Evolutionary conservation across 768 basidiomycete genomes (phyloP), one percentile per base, ranked within the genome.

Genomic region (Suillus subaureus): DNA sequence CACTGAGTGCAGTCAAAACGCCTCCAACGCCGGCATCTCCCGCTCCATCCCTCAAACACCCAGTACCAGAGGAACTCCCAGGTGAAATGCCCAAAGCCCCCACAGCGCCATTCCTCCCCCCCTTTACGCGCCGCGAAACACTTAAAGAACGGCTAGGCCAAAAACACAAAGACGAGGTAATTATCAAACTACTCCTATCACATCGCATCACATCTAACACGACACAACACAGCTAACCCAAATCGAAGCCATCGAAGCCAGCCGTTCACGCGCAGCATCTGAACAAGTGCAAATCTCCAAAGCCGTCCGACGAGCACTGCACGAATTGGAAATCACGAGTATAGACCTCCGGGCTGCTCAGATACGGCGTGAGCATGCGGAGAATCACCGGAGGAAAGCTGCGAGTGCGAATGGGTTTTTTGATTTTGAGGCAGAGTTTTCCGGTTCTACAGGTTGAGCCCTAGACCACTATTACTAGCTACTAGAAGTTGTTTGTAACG

Each of bases 321-420:
- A 87, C 57, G 91, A 92, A 69, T 75, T 90, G 12, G 88, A 89
- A 26, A 76, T 86, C 70, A 79, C 87, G 39, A 79, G 78, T 45
- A 78, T 91, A 43, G 91, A 93, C 65, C 73, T 90, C 64, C 82
- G 82, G 63, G 82, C 82, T 45, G 86, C 86, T 21, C 86, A 87
- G 78, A 78, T 78, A 62, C 83, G 89, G 62, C 83, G 89, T 62
- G 83, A 80, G 68, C 79, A 87, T 23, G 86, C 89, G 28, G 85
- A 85, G 63, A 69, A 69, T 68, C 89, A 89, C 68, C 75, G 89
- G 64, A 87, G 89, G 73, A 84, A 83, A 74, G 90, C 90, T 64
- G 81, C 83, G 26, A 77, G 49, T 26, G 23, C 49, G 1, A 51
- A 76, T 45, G 90, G 90, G n/a, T 73, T 78, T 64, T 78, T 91